Conservation (phyloP, 2,329 filamentous ascomycete genomes). For the Fusarium sp. region DNA sequence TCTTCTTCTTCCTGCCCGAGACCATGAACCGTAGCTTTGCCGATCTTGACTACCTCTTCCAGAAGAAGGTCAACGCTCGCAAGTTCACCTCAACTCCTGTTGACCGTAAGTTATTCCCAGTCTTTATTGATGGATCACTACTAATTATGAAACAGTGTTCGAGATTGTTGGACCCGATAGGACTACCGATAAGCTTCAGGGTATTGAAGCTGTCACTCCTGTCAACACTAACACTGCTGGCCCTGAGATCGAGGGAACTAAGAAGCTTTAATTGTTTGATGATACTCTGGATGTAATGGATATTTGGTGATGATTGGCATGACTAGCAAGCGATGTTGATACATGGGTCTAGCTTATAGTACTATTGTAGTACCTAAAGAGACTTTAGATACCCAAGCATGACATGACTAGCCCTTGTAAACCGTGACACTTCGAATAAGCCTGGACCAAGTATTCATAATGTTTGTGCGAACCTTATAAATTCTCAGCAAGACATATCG, state of each 20-base stretch:
- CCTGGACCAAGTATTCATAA: neutral
- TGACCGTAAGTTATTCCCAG: constrained; percentile 38
- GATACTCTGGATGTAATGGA: neutral
- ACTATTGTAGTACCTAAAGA: neutral
- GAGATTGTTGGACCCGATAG: constrained; percentile 11
- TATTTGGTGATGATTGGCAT: neutral
- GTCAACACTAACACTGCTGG: constrained; percentile 15
- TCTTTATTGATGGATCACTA: fast-evolving
- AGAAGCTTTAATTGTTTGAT: neutral
- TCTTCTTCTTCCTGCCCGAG: constrained; percentile 63
- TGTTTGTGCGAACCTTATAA: neutral
- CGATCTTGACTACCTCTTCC: constrained; percentile 66
- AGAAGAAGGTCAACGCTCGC: constrained; percentile 53
- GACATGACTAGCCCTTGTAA: neutral
- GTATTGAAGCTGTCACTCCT: constrained; percentile 9
- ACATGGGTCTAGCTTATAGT: neutral
- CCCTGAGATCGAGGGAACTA: neutral
- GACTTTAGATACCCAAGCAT: neutral
- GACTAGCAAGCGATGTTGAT: neutral
- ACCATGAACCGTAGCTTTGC: constrained; percentile 62
- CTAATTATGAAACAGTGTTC: constrained; percentile 17
- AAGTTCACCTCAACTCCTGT: constrained; percentile 46
- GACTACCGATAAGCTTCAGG: constrained; percentile 13
- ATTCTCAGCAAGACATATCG: neutral
- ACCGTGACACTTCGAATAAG: neutral